Evolutionary conservation across 2,329 filamentous ascomycete species (phyloP).

Genomic region (Coniochaeta sp.): DNA sequence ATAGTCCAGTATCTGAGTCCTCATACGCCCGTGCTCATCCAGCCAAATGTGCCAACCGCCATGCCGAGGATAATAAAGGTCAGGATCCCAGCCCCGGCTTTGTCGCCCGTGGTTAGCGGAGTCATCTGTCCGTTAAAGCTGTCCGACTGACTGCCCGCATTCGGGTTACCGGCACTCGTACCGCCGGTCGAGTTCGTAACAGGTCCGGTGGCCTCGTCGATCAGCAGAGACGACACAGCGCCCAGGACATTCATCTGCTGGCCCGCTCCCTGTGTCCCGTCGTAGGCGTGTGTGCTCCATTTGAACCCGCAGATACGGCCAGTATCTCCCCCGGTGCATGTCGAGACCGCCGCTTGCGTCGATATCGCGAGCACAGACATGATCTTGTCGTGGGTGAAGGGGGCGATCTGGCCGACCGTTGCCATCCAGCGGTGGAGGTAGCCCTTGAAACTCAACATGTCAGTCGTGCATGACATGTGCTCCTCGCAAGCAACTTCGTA

Average conservation of each 20-base stretch:
- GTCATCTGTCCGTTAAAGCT: constrained; percentile 17
- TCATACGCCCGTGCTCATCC: constrained; percentile 31
- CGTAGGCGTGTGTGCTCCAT: constrained; percentile 41
- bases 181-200: constrained; percentile 43
- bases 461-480: constrained; percentile 52
- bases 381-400: constrained; percentile 47
- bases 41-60: constrained; percentile 33
- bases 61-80: constrained; percentile 38
- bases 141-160: constrained; percentile 26
- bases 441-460: constrained; percentile 69
- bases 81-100: constrained; percentile 39
- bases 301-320: constrained; percentile 59
- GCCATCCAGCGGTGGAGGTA: constrained; percentile 61
- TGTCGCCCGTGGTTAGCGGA: constrained; percentile 36
- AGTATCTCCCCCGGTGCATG: constrained; percentile 53
- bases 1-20: neutral
- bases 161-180: constrained; percentile 33
- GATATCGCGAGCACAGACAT: constrained; percentile 51
- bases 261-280: constrained; percentile 45
- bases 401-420: constrained; percentile 53
- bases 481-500: constrained; percentile 61
- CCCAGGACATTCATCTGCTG: constrained; percentile 51
- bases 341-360: constrained; percentile 49
- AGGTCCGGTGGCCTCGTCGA: constrained; percentile 31
- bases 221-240: constrained; percentile 44